Evolutionary conservation across 495 filamentous ascomycete genomes (phyloP), one percentile per base, ranked within the genome.

Genomic region (Penicillium macrosclerotiorum): DNA sequence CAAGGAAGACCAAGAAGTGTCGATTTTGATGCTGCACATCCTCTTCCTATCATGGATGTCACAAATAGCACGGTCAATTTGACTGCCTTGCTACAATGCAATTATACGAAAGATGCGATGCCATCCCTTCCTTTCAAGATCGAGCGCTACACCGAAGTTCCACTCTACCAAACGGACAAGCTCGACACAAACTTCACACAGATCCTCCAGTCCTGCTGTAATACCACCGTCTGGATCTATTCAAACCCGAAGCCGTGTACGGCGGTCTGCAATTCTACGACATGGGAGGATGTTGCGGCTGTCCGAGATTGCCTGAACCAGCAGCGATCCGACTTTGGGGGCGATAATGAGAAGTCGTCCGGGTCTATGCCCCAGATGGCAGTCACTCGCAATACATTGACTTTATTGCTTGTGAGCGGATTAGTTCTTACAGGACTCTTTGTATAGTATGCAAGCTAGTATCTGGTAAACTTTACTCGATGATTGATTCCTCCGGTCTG

Each of bases 241-340:
- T 39, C 39, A 19, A 40, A 59, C 26, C 56, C 56, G 9, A 23
- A 52, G 17, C 48, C 52, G 2, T 59, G 56, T 20, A 52, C 52
- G 27, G 56, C 45, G 6, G 24, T 59, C 3, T 59, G 56, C 40
- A 48, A 33, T 30, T 43, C 52, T 6, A 27, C 12, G 6, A 40
- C 48, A 0, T 24, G 25, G 14, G 42, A 45, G 2, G 11, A 52
- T 16, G 45, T 51, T 6, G 37, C 43, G 37, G 20, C 32, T 8
- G 52, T 55, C 2, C 39, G 40, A 24, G 55, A 59, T 23, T 59
- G 56, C 26, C 33, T 59, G 37, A 59, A 59, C 40, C 32, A 45
- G 8, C 20, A 49, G 16, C 8, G 6, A 1, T 29, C 55, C 7
- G 12, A 43, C 4, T 42, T 55, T 47, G 56, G 47, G 3, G 45